Base-by-base conservation (phyloP, 345 rosid species). In the Eucalyptus melliodora region DNA sequence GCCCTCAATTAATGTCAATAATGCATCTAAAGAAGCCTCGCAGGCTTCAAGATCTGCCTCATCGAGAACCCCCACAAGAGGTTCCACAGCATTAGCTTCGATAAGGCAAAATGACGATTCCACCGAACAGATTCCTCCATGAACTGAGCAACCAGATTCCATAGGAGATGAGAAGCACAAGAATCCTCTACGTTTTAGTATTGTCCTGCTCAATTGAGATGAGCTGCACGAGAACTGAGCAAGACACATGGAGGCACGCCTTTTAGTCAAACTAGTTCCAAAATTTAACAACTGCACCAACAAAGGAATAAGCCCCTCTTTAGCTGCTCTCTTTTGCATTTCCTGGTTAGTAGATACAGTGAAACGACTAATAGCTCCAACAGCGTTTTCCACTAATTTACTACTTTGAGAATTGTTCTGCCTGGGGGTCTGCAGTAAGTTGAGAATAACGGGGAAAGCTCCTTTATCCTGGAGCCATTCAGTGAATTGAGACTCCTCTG, bases 81-180 rank as follows among this genome's bases (percentile, higher is more conserved):
- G 94, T 56, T 81, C 87, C 51, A 96, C 91, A 10, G 97, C 96
- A 67, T 92, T 90, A 47, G 97, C 96, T 90, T 95, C 96, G 45
- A 96, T 59, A 65, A 96, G 96, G 92, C 97, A 96, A 92, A 94
- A 96, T 53, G 97, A 95, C 37, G 95, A 91, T 89, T 93, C 91
- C 69, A 94, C 91, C 10, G 93, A 72, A 92, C 97, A 96, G 27
- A 96, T 60, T 87, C 97, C 97, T 62, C 93, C 91, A 85, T 96
- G 97, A 87, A 94, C 90, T 62, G 8, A 60, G 91, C 97, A 96
- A 86, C 86, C 86, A 44, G 89, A 82, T 89, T 93, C 95, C 26
- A 90, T 93, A 59, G 95, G 93, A 88, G 91, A 89, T 30, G 95
- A 90, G 56, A 94, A 93, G 93, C 95, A 96, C 93, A 91, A 91